Evolutionary conservation across 2,329 filamentous ascomycete genomes (phyloP).

Genomic region (Samsoniella hepiali): DNA sequence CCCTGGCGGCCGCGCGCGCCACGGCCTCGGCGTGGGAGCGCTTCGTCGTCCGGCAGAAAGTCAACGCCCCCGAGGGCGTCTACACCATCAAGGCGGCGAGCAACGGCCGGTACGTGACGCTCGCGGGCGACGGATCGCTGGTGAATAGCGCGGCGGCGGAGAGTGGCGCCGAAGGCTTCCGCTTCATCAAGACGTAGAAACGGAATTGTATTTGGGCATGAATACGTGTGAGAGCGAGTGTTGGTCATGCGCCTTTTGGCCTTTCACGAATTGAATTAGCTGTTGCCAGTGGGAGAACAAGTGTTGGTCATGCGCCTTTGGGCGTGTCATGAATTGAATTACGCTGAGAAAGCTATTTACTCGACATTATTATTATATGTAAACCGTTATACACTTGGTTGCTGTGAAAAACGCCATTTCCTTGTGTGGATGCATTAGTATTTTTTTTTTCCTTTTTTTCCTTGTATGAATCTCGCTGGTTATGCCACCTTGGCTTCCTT

Average conservation of each 20-base stretch:
- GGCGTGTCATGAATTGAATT: conserved; percentile 10
- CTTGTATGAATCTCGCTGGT: neutral
- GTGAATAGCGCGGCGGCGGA: conserved; percentile 23
- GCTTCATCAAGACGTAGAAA: neutral
- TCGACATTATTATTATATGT: conserved; percentile 19
- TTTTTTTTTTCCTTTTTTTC: neutral
- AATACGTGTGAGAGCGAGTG: neutral
- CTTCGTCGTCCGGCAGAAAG: conserved; percentile 25
- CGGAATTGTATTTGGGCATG: no score
- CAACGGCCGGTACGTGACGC: conserved; percentile 24
- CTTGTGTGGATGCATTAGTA: conserved; percentile 1
- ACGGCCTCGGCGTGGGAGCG: conserved; percentile 24
- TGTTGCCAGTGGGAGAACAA: no score
- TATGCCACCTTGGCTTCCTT: conserved; percentile 17
- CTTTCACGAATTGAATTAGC: conserved; percentile 7
- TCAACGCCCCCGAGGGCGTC: conserved; percentile 22
- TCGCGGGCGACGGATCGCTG: conserved; percentile 23
- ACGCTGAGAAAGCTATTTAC: conserved; percentile 17
- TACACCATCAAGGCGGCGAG: conserved; percentile 27
- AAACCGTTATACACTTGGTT: conserved; percentile 17
- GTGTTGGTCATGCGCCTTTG: conserved; percentile 5
- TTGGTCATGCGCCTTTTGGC: conserved; percentile 7
- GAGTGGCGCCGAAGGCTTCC: conserved; percentile 1
- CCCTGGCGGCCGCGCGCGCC: conserved; percentile 22
- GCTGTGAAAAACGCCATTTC: conserved; percentile 8